Evolutionary conservation across 73 alveolate genomes (phyloP).

Genomic region (Paramecium tetraurelia): DNA sequence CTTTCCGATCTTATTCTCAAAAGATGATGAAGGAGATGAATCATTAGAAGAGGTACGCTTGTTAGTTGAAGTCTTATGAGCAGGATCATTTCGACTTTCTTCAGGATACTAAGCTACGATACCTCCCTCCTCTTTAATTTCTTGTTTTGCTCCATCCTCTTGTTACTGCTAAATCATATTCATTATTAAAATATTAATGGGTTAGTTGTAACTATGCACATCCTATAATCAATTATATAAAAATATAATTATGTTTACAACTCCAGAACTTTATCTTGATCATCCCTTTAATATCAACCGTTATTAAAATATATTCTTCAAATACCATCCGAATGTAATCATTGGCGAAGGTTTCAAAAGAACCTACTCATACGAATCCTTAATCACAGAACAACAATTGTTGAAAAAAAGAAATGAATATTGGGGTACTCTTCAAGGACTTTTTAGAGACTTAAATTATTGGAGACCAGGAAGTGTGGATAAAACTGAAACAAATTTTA

Average conservation of each 20-base stretch:
- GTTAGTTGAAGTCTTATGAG: background rate
- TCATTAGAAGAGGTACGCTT: background rate
- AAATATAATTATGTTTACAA: background rate
- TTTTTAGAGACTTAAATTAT: background rate
- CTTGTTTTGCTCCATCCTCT: background rate
- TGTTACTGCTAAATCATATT: background rate
- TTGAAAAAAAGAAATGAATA: background rate
- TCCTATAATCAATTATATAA: background rate
- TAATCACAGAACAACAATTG: background rate
- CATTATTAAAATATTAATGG: background rate
- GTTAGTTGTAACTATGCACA: background rate
- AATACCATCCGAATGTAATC: background rate
- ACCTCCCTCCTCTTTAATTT: background rate
- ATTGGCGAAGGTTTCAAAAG: background rate
- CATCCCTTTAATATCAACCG: background rate
- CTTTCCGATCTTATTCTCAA: background rate
- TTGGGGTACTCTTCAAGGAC: background rate
- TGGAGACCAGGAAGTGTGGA: background rate
- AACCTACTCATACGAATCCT: background rate
- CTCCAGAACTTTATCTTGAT: background rate
- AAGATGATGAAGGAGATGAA: slow-evolving; percentile 19
- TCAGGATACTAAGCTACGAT: slow-evolving; percentile 21
- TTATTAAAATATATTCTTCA: background rate
- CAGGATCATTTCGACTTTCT: slow-evolving; percentile 16
- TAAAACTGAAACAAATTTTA: background rate